phyloP scores from a whole-genome alignment of 805 yeast species.

The Kazachstania viticola region DNA sequence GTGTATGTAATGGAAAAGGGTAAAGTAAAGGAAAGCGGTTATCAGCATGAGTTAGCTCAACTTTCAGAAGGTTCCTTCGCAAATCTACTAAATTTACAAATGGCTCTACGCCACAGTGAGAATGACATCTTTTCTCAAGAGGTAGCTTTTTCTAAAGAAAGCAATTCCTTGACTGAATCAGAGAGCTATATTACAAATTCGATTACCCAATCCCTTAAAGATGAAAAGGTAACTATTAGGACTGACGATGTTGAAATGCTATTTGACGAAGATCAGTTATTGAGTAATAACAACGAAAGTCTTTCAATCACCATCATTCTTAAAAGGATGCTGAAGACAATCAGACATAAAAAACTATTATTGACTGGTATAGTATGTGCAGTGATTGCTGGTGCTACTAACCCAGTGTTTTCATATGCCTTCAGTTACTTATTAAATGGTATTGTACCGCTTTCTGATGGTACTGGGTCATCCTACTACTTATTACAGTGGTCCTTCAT shows the following conservation, averaged over 20 bases:
- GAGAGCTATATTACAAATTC: conserved; percentile 7
- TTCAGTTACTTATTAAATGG: conserved; percentile 60
- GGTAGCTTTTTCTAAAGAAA: not conserved
- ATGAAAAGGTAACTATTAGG: not conserved
- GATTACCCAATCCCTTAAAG: not conserved
- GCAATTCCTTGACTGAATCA: conserved; percentile 4
- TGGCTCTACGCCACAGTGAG: conserved; percentile 1
- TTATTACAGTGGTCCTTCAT: conserved; percentile 56
- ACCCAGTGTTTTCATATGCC: conserved; percentile 70
- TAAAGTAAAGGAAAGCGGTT: conserved; percentile 34
- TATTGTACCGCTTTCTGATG: conserved; percentile 37
- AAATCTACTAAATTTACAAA: conserved; percentile 6
- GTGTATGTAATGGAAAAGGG: conserved; percentile 57
- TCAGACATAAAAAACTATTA: conserved; percentile 21
- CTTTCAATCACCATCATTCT: conserved; percentile 18
- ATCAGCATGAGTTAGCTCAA: conserved; percentile 24
- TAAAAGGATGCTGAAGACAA: conserved; percentile 16
- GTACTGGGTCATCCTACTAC: conserved; percentile 23
- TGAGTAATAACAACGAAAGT: not conserved
- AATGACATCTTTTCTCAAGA: not conserved
- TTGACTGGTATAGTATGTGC: conserved; percentile 43
- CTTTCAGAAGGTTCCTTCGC: conserved; percentile 6
- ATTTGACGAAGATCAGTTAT: not conserved
- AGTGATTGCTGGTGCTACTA: conserved; percentile 46
- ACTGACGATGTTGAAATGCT: not conserved